phyloP scores from a whole-genome alignment of 1,139 yeast genomes.

The Taphrina deformans region DNA sequence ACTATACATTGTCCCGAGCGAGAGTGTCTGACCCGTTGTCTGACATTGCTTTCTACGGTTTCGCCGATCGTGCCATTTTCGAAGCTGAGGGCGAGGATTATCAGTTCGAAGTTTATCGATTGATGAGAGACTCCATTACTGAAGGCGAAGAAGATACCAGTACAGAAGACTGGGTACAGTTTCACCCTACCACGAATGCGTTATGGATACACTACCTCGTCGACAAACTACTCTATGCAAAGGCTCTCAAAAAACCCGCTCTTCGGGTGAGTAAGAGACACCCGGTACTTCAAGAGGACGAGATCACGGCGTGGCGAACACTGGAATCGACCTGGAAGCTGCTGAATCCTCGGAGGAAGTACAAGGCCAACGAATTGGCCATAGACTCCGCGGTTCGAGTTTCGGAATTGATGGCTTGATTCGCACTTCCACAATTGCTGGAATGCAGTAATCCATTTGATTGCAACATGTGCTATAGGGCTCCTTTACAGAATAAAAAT shows the following conservation, averaged over 20 bases:
- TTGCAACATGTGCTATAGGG: neutral
- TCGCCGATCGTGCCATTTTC: constrained; percentile 56
- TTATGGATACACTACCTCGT: constrained; percentile 55
- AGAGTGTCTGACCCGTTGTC: constrained; percentile 40
- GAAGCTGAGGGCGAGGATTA: constrained; percentile 51
- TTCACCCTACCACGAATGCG: constrained; percentile 52
- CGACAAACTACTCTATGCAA: constrained; percentile 49
- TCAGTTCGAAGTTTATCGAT: constrained; percentile 56
- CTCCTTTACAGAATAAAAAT: neutral
- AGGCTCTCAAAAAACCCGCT: constrained; percentile 42
- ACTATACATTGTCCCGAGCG: constrained; percentile 58
- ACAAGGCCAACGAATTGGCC: constrained; percentile 10
- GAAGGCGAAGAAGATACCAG: neutral
- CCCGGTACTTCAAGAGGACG: constrained; percentile 12
- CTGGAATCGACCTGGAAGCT: constrained; percentile 25
- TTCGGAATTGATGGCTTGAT: neutral
- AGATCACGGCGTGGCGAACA: constrained; percentile 24
- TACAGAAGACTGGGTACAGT: constrained; percentile 49
- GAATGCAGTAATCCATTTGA: neutral
- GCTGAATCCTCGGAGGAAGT: constrained; percentile 33
- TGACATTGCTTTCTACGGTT: constrained; percentile 43
- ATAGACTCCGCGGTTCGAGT: constrained; percentile 3
- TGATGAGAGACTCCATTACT: constrained; percentile 47
- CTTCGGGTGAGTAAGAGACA: neutral
- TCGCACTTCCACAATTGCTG: too few species aligned